A percentile compares a stretch with the other conserved stretches of the same genome.
These are phyloP conservation scores for Cryptococcus sp. DNA, from an alignment of 1,284 basidiomycete species.

Conservation along the genomic window DNA sequence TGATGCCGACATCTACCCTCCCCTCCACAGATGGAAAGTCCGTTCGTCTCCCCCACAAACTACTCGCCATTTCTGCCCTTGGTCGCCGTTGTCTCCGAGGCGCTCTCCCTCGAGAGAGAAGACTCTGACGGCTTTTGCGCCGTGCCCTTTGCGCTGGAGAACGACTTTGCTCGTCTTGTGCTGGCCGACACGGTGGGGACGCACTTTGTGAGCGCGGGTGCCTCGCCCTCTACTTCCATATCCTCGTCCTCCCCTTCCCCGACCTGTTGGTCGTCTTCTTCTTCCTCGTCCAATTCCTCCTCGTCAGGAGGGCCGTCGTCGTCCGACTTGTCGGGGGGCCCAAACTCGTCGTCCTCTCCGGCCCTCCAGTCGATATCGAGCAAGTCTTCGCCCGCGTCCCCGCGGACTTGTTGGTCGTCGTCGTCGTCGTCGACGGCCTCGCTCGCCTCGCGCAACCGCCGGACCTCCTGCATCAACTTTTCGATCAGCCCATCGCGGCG, in stretches of 20 bases:
- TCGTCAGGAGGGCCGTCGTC: conserved; percentile 1
- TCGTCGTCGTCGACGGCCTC: conserved; percentile 31
- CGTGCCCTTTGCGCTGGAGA: background rate
- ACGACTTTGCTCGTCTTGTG: background rate
- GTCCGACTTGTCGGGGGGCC: conserved; percentile 1
- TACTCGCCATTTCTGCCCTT: background rate
- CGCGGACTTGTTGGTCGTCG: conserved; percentile 19
- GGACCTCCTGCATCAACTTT: conserved; percentile 65
- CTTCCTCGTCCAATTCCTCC: conserved; percentile 7
- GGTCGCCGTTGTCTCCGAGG: background rate
- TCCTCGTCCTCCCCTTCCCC: conserved; percentile 1
- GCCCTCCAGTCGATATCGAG: conserved; percentile 28
- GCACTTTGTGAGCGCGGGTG: no score
- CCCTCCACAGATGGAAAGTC: no score
- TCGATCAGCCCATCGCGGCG: conserved; percentile 78
- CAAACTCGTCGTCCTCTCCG: conserved; percentile 29
- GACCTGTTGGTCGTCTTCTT: conserved; percentile 12
- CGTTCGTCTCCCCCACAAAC: no score
- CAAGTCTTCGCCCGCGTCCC: conserved; percentile 33
- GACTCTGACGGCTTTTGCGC: background rate
- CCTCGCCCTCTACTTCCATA: conserved; percentile 4
- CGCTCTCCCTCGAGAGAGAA: background rate
- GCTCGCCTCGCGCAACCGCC: conserved; percentile 57
- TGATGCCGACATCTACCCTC: no score
- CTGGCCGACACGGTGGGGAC: background rate